These are phyloP conservation scores for Pyrus pyrifolia DNA, from an alignment of 306 rosid genomes.

Conservation along the genomic window DNA sequence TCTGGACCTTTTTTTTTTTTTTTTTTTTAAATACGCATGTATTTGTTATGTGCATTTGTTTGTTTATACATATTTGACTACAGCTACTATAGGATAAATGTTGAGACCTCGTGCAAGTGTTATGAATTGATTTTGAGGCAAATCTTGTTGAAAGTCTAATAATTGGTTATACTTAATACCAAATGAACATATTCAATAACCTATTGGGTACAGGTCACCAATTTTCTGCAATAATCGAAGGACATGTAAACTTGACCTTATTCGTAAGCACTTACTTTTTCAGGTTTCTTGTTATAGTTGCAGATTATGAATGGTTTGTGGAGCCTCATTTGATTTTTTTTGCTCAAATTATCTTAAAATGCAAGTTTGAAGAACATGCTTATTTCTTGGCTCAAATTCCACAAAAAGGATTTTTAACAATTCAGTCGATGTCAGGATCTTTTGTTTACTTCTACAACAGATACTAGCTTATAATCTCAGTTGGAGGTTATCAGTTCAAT, in stretches of 20 bases:
- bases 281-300: not conserved
- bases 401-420: not conserved
- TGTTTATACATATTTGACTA: not conserved
- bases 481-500: not conserved
- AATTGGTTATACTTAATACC: not conserved
- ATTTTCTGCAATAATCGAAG: not conserved
- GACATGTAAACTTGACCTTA: not conserved
- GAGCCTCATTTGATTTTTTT: not conserved
- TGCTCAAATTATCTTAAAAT: not conserved
- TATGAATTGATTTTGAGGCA: not conserved
- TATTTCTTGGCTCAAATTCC: not conserved
- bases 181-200: not conserved
- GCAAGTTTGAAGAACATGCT: not conserved
- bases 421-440: not conserved
- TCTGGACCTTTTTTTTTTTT: not conserved
- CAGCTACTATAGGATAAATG: not conserved
- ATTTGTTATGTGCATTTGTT: not conserved
- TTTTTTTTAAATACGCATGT: not conserved
- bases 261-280: not conserved
- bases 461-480: not conserved
- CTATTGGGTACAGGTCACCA: not conserved
- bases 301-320: not conserved
- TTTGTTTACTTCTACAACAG: not conserved
- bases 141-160: not conserved
- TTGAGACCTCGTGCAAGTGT: not conserved